These are phyloP conservation scores for Rhododendron kiyosumense DNA, from an alignment of 148 eudicot genomes.

Conservation along the genomic window DNA sequence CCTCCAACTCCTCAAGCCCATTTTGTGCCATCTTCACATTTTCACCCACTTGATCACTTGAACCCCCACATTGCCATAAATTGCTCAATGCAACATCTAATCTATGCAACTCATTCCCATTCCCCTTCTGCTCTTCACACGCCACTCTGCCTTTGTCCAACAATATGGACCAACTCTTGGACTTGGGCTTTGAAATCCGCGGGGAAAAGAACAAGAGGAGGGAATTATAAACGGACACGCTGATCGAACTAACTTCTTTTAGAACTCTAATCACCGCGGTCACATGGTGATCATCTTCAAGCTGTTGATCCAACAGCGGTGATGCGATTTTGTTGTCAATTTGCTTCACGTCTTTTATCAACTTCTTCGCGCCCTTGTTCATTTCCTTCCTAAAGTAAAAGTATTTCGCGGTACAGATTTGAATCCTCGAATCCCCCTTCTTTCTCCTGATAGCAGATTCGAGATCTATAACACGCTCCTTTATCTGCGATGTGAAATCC, in stretches of 20 bases:
- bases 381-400: slow-evolving; percentile 29
- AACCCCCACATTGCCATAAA: too few relatives aligned
- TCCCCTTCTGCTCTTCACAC: slow-evolving; percentile 9
- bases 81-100: slow-evolving; percentile 20
- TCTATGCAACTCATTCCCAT: slow-evolving; percentile 12
- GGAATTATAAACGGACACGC: slow-evolving; percentile 19
- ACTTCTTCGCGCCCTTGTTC: slow-evolving; percentile 23
- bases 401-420: not conserved
- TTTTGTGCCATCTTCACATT: too few relatives aligned
- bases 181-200: slow-evolving; percentile 14
- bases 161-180: slow-evolving; percentile 29
- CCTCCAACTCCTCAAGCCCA: too few relatives aligned
- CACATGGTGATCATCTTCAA: not conserved
- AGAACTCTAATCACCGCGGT: slow-evolving; percentile 13
- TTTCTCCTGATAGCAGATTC: slow-evolving; percentile 7
- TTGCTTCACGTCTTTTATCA: slow-evolving; percentile 24
- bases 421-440: slow-evolving; percentile 3
- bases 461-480: slow-evolving; percentile 1
- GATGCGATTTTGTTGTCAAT: slow-evolving; percentile 19
- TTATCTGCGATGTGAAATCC: slow-evolving; percentile 2
- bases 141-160: slow-evolving; percentile 9
- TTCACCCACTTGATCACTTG: too few relatives aligned
- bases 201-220: slow-evolving; percentile 33
- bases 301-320: not conserved
- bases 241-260: slow-evolving; percentile 20